Base-by-base conservation (phyloP, 176 grass and related monocot species). In the Rhynchospora breviuscula region DNA sequence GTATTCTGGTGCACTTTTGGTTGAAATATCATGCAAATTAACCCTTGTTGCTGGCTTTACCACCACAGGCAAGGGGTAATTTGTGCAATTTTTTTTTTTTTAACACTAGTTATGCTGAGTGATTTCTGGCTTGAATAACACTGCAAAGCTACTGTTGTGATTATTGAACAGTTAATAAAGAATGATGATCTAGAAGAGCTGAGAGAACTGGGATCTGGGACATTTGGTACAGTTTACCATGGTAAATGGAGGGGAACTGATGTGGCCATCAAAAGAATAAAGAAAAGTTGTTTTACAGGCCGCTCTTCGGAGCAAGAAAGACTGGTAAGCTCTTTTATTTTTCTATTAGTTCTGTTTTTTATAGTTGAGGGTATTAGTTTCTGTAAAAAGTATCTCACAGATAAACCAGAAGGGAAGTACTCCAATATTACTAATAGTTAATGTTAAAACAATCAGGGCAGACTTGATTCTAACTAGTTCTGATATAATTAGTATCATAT, bases 241-340 rank as follows among this genome's bases (percentile, higher is more conserved):
- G 96, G 96, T 80, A 99, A 99, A 89, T 99, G 96, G 96, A 99
- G 96, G 88, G 96, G 96, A 54, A 99, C 91, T 78, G 96, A 99
- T 78, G 96, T 99, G 81, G 96, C 96, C 40, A 99, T 99, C 69
- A 99, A 99, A 75, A 84, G 96, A 81, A 99, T 99, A 88, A 99
- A 99, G 85, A 99, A 99, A 78, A 99, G 91, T 43, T 95, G 93
- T 77, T 99, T 99, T 77, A 89, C 91, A 22, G 91, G 96, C 51
- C 88, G 86, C 81, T 95, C 96, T 69, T 95, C 96, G 78, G 96
- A 99, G 62, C 93, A 93, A 87, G 93, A 99, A 93, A 95, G 93
- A 93, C 78, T 99, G 67, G 95, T 98, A 90, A 83, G 78, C 2
- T 87, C 49, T 54, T 53, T 33, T 60, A 33, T 82, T 25, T 52